A percentile compares a stretch with the other conserved stretches of the same genome.
Conservation (phyloP, 371 early-diverging fungal species). For the Synchytrium microbalum region DNA sequence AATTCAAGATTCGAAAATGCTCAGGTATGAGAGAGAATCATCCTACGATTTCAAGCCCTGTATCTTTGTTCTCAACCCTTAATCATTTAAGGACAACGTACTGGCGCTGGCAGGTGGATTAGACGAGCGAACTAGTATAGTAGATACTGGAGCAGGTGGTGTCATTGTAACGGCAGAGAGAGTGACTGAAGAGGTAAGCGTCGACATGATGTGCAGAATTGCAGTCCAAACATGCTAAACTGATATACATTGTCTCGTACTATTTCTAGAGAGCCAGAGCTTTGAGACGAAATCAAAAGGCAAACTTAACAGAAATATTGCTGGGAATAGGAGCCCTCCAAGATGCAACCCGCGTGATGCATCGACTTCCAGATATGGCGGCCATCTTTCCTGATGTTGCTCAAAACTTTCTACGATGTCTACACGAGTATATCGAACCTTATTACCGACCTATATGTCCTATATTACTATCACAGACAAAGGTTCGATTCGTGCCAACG, state of each 20-base stretch:
- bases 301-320: conserved; percentile 52
- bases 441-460: conserved; percentile 26
- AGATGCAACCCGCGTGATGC: conserved; percentile 45
- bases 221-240: too few species aligned
- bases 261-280: too few species aligned
- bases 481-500: neutral
- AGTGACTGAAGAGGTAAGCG: neutral
- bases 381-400: conserved; percentile 55
- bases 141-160: conserved; percentile 18
- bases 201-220: too few species aligned
- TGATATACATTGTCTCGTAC: too few species aligned
- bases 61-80: too few species aligned
- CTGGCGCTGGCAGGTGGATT: neutral
- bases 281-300: conserved; percentile 54
- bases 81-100: neutral
- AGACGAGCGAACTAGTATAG: neutral
- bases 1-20: neutral
- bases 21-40: neutral
- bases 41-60: too few species aligned
- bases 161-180: neutral
- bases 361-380: conserved; percentile 47
- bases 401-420: conserved; percentile 50
- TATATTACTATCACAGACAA: neutral
- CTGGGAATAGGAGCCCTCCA: conserved; percentile 57
- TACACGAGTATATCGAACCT: conserved; percentile 49